These are phyloP conservation scores for Arthrobotrys conoides DNA, from an alignment of 2,329 filamentous ascomycete species.

Conservation along the genomic window DNA sequence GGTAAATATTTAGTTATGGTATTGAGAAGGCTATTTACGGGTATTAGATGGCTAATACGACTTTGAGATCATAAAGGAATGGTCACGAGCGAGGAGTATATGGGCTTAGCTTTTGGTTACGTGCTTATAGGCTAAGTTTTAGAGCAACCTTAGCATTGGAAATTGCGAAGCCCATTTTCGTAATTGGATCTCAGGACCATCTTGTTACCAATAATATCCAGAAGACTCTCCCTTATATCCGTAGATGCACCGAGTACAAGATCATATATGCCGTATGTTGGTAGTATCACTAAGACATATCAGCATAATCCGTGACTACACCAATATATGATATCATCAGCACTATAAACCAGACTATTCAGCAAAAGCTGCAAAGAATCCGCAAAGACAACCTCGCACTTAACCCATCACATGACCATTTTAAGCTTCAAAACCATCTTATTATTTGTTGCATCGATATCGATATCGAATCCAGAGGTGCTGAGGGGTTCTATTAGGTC, in stretches of 20 bases:
- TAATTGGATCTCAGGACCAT: too few relatives aligned
- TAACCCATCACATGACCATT: neutral
- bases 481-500: too few relatives aligned
- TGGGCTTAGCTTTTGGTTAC: slow-evolving; percentile 7
- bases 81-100: slow-evolving; percentile 7
- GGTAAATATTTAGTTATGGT: neutral
- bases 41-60: slow-evolving; percentile 9
- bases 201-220: too few relatives aligned
- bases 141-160: neutral
- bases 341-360: too few relatives aligned
- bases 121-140: neutral
- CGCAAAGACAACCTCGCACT: too few relatives aligned
- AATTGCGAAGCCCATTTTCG: neutral
- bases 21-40: slow-evolving; percentile 6
- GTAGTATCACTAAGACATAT: too few relatives aligned
- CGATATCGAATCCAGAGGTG: neutral
- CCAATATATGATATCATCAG: too few relatives aligned
- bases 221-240: too few relatives aligned
- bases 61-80: neutral
- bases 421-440: slow-evolving; percentile 11
- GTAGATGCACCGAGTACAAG: too few relatives aligned
- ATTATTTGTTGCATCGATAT: neutral
- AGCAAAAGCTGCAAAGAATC: too few relatives aligned
- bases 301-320: too few relatives aligned
- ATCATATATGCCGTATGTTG: too few relatives aligned